Evolutionary conservation across 176 grass and related monocot species (phyloP), one percentile per base, ranked within the genome.

Genomic region (Eragrostis curvula): DNA sequence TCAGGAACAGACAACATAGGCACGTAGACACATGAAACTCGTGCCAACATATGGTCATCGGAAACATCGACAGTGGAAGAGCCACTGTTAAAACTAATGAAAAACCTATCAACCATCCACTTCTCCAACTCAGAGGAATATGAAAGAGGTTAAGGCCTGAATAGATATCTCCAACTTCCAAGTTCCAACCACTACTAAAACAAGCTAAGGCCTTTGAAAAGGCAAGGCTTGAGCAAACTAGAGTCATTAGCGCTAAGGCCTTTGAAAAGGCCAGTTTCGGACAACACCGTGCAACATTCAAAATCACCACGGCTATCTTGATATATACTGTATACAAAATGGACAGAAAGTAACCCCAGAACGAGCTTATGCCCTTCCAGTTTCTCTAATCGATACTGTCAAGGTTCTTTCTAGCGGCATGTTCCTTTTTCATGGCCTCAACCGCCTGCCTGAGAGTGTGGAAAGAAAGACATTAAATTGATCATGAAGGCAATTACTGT

Each of bases 381-480:
- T 8, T 77, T 16, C 11, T 20, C 78, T 69, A 75, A 59, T 87
- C 78, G n/a, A 41, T 25, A 0, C 42, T 70, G 2, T 81, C 12
- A 5, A 75, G 12, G 29, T 70, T 68, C 71, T 55, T 77, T 29
- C 28, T 18, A 45, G 14, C 60, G 30, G 5, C 14, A 56, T 44
- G 23, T 27, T 74, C 71, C 47, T 21, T 67, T 44, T 52, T 43
- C 81, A 83, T 67, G 8, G 81, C 57, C 53, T 87, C 60, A 40
- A 41, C 11, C 29, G 79, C 85, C 17, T 87, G 70, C 78, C 85
- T 87, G 70, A 0, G 15, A 67, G 58, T 3, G 17, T n/a, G 1
- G 28, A 57, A 58, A n/a, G 2, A 43, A 66, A 8, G 32, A 18
- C 16, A 39, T 39, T 36, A 66, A 40, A 79, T 30, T 30, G 27